Percentiles rank a stretch among this genome's conserved stretches.
These are phyloP conservation scores for Pythium plurisporium DNA, from an alignment of 352 stramenopile species.

Conservation along the genomic window DNA sequence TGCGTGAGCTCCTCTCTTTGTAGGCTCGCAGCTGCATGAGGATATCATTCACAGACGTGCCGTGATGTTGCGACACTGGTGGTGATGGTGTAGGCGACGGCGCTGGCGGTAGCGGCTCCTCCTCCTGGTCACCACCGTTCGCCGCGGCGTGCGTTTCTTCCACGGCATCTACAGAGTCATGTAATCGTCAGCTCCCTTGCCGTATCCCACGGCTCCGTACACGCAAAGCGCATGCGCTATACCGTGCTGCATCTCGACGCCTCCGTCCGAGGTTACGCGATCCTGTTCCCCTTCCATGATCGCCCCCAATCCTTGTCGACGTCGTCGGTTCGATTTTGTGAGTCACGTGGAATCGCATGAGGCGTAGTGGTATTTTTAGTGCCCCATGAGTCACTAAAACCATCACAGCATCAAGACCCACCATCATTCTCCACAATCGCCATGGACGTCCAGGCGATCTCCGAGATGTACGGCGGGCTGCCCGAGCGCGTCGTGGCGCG, in stretches of 20 bases:
- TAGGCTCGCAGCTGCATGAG: constrained; percentile 42
- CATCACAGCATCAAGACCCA: too few species aligned
- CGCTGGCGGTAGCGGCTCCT: constrained; percentile 9
- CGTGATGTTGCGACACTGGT: constrained; percentile 9
- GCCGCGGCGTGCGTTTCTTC: neutral
- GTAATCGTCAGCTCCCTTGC: neutral
- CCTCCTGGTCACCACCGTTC: neutral
- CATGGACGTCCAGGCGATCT: constrained; percentile 52
- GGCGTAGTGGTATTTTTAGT: constrained; percentile 3
- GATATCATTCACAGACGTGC: constrained; percentile 17
- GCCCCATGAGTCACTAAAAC: constrained; percentile 1
- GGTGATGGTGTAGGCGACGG: constrained; percentile 14
- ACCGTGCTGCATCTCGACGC: neutral
- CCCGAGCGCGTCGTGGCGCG: constrained; percentile 41
- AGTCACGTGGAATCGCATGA: constrained; percentile 13
- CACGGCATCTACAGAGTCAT: neutral
- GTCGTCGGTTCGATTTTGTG: constrained; percentile 9
- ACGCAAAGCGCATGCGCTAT: neutral
- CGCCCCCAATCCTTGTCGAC: neutral
- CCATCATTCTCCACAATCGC: neutral
- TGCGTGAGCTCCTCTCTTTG: constrained; percentile 54
- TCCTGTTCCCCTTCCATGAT: constrained; percentile 7
- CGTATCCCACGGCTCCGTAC: neutral
- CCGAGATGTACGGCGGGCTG: constrained; percentile 49
- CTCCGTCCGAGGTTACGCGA: neutral